Base-by-base conservation (phyloP, 768 basidiomycete species). In the Russula ochroleuca region DNA sequence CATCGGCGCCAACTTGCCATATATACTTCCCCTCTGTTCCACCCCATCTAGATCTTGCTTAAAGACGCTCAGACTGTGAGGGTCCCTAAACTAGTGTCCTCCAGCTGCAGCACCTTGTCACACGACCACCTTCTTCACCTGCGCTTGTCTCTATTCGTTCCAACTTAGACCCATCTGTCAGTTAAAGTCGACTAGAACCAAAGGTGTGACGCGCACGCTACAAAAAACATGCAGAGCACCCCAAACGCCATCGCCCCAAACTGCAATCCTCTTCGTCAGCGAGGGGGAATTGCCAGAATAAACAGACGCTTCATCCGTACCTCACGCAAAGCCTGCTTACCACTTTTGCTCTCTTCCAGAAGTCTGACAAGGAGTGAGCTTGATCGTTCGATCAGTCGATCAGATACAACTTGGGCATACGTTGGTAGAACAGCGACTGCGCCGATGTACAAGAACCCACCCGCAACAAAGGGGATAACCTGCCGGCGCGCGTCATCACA, bases 371-470 rank as follows among this genome's bases (percentile, higher is more conserved):
- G 40, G 7, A 54, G 48, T 52, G 47, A 61, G 57, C 10, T 61
- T 57, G 37, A 54, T 33, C 38, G 17, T 59, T 54, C 66, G 52
- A 63, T 53, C 56, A 59, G 59, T 54, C 66, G 52, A 63, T 53
- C 56, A 59, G 59, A 57, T 14, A 35, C 28, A n/a, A 40, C 33
- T 57, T 28, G 47, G 43, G 81, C 89, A 71, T 81, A 92, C 90
- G 89, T 91, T 69, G 93, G 93, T 64, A 94, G 77, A 64, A 94
- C 92, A 53, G 92, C 92, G 61, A 95, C 94, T 35, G 91, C 90
- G 31, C 92, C 94, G 71, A 96, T 94, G 75, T 94, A 95, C 70
- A 96, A 77, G 78, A 95, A 97, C 19, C 92, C 92, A 67, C 92
- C 92, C 38, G 92, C 91, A 50, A 92, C 91, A 72, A 91, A 92